A percentile compares a stretch with the other conserved stretches of the same genome.
phyloP scores from a whole-genome alignment of 352 stramenopile genomes.

The Phytopythium ostracodes region DNA sequence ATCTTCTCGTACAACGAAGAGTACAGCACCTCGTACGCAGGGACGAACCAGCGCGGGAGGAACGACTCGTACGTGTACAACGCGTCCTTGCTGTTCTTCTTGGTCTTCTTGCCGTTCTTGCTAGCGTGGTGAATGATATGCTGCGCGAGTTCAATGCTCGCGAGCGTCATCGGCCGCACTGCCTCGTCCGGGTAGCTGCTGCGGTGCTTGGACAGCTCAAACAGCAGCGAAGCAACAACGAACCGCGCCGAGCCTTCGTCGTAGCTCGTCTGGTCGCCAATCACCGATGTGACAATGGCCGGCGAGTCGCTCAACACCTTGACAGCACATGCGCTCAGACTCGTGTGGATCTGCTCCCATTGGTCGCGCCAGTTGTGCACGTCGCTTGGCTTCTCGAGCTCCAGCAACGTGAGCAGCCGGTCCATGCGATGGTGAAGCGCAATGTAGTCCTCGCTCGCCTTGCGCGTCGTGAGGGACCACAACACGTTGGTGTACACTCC shows the following conservation, averaged over 20 bases:
- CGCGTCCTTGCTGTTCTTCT: background rate
- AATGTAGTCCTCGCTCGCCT: constrained; percentile 9
- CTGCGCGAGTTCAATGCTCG: constrained; percentile 3
- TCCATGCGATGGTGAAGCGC: constrained; percentile 9
- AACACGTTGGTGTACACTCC: constrained; percentile 1
- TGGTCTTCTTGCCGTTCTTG: background rate
- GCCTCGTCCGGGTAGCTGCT: constrained; percentile 18
- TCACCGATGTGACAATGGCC: constrained; percentile 2
- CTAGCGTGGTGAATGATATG: background rate
- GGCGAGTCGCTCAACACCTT: constrained; percentile 4
- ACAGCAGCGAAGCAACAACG: constrained; percentile 11
- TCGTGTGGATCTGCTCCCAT: constrained; percentile 2
- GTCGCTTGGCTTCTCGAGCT: constrained; percentile 1
- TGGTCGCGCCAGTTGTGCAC: constrained; percentile 7
- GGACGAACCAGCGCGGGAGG: constrained; percentile 7
- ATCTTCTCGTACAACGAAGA: constrained; percentile 8
- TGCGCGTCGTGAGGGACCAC: constrained; percentile 5
- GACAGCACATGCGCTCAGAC: background rate
- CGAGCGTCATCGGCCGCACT: constrained; percentile 11
- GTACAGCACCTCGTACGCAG: constrained; percentile 7
- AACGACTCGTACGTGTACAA: constrained; percentile 1
- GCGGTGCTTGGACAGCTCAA: constrained; percentile 24
- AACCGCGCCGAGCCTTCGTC: constrained; percentile 4
- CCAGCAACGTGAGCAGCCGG: constrained; percentile 4
- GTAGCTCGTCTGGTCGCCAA: background rate